Evolutionary conservation across 2,329 filamentous ascomycete species (phyloP).

Genomic region (Neofusicoccum sp.): DNA sequence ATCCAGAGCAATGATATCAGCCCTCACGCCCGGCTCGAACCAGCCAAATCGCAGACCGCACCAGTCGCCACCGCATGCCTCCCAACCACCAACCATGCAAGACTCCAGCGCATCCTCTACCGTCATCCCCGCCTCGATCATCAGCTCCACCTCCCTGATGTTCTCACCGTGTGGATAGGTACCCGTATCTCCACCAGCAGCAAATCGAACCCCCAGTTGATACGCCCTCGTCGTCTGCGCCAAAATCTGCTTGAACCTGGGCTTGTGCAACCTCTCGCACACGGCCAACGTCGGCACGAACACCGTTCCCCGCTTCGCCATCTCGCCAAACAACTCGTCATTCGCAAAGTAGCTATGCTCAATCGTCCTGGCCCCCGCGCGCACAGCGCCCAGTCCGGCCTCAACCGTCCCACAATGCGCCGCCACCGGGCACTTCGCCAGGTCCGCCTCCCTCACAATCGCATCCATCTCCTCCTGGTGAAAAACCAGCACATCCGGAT

Average conservation of each 20-base stretch:
- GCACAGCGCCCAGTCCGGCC: slow-evolving; percentile 34
- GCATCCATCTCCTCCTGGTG: slow-evolving; percentile 29
- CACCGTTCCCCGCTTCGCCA: slow-evolving; percentile 50
- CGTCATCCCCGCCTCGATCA: slow-evolving; percentile 55
- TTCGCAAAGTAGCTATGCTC: slow-evolving; percentile 32
- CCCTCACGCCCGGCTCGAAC: slow-evolving; percentile 52
- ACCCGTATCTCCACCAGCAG: slow-evolving; percentile 24
- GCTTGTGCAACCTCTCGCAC: slow-evolving; percentile 35
- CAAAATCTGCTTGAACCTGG: slow-evolving; percentile 21
- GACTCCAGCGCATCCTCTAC: slow-evolving; percentile 54
- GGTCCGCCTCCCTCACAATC: slow-evolving; percentile 33
- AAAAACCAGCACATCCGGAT: slow-evolving; percentile 23
- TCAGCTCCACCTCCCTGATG: slow-evolving; percentile 57
- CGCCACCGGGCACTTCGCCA: slow-evolving; percentile 31
- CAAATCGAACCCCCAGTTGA: slow-evolving; percentile 21
- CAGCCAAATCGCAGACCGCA: slow-evolving; percentile 57
- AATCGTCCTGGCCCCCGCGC: slow-evolving; percentile 35
- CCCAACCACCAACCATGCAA: slow-evolving; percentile 57
- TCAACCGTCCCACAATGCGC: slow-evolving; percentile 33
- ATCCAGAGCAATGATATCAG: slow-evolving; percentile 56
- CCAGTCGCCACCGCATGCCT: slow-evolving; percentile 56
- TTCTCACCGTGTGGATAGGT: slow-evolving; percentile 58
- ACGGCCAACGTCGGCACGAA: slow-evolving; percentile 59
- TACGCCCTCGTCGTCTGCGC: slow-evolving; percentile 45
- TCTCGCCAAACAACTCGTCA: slow-evolving; percentile 45